Evolutionary conservation across 2,329 filamentous ascomycete genomes (phyloP), one percentile per base, ranked within the genome.

Genomic region (Trichoderma sp.): DNA sequence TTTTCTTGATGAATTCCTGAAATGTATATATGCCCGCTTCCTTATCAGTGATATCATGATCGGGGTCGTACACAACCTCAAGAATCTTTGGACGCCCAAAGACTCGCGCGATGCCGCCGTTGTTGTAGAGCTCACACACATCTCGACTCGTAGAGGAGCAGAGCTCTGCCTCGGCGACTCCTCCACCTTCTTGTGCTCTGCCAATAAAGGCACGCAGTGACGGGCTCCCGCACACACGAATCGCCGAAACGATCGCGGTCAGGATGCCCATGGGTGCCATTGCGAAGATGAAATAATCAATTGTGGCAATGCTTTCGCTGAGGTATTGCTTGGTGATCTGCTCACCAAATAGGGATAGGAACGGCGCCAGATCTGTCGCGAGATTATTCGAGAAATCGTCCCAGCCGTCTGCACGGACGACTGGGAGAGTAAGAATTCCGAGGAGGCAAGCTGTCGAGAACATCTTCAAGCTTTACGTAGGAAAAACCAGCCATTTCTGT

Each of bases 91-190:
- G 64, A 0, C 64, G 64, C 0, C 64, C 62, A 39, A 65, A 70
- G 26, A 63, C 51, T 18, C 64, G 6, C 1, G 26, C 51, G 12
- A 67, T 67, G 4, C 21, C 64, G 15, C 64, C 64, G 4, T 67
- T 67, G 15, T 67, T n/a, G 5, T 67, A 58, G 18, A 67, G 64
- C 3, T 67, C 64, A 3, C 64, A 67, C 24, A 67, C 64, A 28
- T 67, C 64, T 3, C 51, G 51, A 6, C 64, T 58, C 6, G 64
- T 67, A 21, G 64, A 67, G 11, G 64, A 67, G 34, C 64, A 67
- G 7, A 67, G 51, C 18, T 67, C 64, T 39, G 64, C 64, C 6
- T 67, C 64, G 12, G 64, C 64, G 3, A 6, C 9, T 2, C 64
- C 64, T 1, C 64, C 24, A 6, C 64, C 64, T 26, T 67, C 64